Percentiles rank a stretch among this genome's conserved stretches.
Conservation (phyloP, 1,284 basidiomycete genomes). For the Microbotryomycetes sp. region DNA sequence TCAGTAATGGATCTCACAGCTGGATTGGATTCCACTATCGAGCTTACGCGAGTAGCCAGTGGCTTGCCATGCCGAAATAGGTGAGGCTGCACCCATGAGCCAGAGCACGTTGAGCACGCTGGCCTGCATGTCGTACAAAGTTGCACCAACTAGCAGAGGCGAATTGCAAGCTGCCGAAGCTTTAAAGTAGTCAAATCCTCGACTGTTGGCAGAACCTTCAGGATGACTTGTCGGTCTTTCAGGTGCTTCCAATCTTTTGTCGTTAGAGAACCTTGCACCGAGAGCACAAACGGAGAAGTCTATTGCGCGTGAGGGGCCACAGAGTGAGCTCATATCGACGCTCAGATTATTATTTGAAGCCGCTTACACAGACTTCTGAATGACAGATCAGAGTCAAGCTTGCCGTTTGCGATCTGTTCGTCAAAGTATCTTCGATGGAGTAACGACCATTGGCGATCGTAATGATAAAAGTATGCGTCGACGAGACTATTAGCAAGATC, state of each 20-base stretch:
- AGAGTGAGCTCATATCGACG: too few relatives aligned
- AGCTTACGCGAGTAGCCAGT: not conserved
- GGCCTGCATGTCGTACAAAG: slow-evolving; percentile 67
- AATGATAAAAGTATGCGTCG: slow-evolving; percentile 59
- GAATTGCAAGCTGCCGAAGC: not conserved
- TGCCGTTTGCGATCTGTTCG: slow-evolving; percentile 51
- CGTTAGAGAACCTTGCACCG: slow-evolving; percentile 61
- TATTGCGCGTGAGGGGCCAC: not conserved
- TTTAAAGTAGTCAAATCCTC: slow-evolving; percentile 8
- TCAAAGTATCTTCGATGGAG: slow-evolving; percentile 72
- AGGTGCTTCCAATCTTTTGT: slow-evolving; percentile 50
- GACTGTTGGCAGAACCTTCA: not conserved
- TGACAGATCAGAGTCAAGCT: slow-evolving; percentile 55
- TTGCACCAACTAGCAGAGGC: slow-evolving; percentile 44
- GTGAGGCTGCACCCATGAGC: slow-evolving; percentile 9
- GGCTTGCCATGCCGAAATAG: not conserved
- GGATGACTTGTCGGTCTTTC: not conserved
- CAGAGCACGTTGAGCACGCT: slow-evolving; percentile 40
- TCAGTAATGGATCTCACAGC: not conserved
- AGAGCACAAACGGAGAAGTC: slow-evolving; percentile 63
- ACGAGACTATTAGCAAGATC: slow-evolving; percentile 60
- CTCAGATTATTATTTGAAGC: too few relatives aligned
- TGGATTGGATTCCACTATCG: not conserved
- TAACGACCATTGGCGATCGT: slow-evolving; percentile 62
- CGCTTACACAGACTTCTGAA: slow-evolving; percentile 55